Percentiles rank a stretch among this genome's conserved stretches.
phyloP scores from a whole-genome alignment of 2,329 filamentous ascomycete genomes.

The Massarina eburnea region DNA sequence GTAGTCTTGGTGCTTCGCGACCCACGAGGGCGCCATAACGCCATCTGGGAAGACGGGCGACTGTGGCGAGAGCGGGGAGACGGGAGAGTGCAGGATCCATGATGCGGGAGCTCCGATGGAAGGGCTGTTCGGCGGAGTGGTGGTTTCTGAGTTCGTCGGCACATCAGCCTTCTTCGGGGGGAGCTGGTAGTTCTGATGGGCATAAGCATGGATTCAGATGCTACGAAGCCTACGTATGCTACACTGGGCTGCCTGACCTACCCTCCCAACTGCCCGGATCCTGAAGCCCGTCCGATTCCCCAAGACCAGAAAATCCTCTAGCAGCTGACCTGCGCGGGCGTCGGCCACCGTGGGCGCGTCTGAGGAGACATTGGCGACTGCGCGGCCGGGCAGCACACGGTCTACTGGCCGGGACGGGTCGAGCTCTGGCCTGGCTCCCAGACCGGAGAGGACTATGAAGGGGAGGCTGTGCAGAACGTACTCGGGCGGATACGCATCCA shows the following conservation, averaged over 20 bases:
- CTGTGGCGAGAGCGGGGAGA: conserved; percentile 83
- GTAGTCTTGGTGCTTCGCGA: conserved; percentile 83
- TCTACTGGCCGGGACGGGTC: conserved; percentile 50
- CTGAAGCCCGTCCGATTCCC: conserved; percentile 60
- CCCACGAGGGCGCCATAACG: conserved; percentile 77
- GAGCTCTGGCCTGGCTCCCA: conserved; percentile 47
- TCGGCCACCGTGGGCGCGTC: conserved; percentile 69
- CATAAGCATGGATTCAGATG: conserved; percentile 20
- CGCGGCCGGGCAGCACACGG: conserved; percentile 40
- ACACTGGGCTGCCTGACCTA: conserved; percentile 57
- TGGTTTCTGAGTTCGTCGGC: conserved; percentile 53
- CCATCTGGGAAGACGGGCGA: conserved; percentile 89
- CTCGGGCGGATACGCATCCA: conserved; percentile 78
- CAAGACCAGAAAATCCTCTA: conserved; percentile 64
- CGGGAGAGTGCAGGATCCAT: conserved; percentile 77
- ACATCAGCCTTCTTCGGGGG: conserved; percentile 65
- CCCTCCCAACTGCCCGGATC: conserved; percentile 76
- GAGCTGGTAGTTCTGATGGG: conserved; percentile 54
- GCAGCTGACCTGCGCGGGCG: conserved; percentile 65
- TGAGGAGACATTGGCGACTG: conserved; percentile 66
- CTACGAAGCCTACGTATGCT: neutral
- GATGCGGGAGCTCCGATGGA: conserved; percentile 51
- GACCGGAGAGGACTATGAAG: conserved; percentile 77
- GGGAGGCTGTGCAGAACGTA: conserved; percentile 88
- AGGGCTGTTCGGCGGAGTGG: conserved; percentile 54